These are phyloP conservation scores for Pharnaceum exiguum DNA, from an alignment of 148 eudicot species.

Conservation along the genomic window DNA sequence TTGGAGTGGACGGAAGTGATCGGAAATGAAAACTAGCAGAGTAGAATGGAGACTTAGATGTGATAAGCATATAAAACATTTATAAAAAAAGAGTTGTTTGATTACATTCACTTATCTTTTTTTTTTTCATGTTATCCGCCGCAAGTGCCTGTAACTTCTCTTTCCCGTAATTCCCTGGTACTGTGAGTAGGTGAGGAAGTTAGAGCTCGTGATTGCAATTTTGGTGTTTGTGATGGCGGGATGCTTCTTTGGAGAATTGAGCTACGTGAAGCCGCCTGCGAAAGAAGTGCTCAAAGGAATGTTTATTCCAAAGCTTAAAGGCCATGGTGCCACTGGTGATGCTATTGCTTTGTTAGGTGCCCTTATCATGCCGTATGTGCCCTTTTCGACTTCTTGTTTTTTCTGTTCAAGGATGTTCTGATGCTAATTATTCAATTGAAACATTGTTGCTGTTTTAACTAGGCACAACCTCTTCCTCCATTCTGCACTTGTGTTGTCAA, in stretches of 20 bases:
- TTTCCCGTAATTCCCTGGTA: too few relatives aligned
- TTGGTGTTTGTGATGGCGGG: conserved; percentile 49
- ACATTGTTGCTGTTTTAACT: background rate
- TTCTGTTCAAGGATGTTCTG: too few relatives aligned
- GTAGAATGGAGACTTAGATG: too few relatives aligned
- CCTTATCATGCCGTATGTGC: conserved; percentile 50
- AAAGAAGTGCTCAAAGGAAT: conserved; percentile 38
- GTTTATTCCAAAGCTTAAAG: conserved; percentile 46
- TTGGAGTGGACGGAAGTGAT: too few relatives aligned
- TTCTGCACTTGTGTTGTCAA: conserved; percentile 56
- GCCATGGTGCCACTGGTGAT: conserved; percentile 41
- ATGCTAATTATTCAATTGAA: too few relatives aligned
- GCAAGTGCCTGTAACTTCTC: too few relatives aligned
- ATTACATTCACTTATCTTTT: too few relatives aligned
- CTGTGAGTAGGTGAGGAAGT: conserved; percentile 47
- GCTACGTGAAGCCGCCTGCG: conserved; percentile 45
- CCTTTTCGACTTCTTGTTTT: too few relatives aligned
- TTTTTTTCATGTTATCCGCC: too few relatives aligned
- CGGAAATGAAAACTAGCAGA: too few relatives aligned
- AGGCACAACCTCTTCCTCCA: conserved; percentile 67
- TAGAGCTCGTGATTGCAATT: conserved; percentile 38
- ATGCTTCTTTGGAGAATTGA: conserved; percentile 51
- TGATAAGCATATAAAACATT: too few relatives aligned
- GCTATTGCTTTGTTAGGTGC: conserved; percentile 60
- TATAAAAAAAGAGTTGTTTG: too few relatives aligned